Conservation (phyloP, 805 yeast species). For the Lipomyces yamadae region DNA sequence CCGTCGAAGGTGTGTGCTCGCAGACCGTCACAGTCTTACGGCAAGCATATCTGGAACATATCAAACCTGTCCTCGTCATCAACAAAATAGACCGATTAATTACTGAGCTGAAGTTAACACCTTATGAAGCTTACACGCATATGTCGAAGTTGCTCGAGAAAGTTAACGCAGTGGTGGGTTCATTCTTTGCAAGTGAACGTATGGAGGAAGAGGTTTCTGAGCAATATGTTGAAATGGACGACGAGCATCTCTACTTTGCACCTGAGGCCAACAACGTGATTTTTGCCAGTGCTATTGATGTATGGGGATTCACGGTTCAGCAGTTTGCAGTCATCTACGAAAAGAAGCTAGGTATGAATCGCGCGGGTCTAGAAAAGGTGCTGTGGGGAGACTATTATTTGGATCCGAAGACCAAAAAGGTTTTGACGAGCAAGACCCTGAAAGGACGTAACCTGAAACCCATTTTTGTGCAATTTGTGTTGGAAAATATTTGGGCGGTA, state of each 20-base stretch:
- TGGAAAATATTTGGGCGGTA: slow-evolving; percentile 91
- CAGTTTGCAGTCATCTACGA: slow-evolving; percentile 89
- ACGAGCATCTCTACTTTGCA: slow-evolving; percentile 79
- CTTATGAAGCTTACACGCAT: slow-evolving; percentile 85
- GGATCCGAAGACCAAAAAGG: slow-evolving; percentile 88
- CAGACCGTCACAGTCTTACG: slow-evolving; percentile 94
- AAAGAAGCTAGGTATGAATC: slow-evolving; percentile 80
- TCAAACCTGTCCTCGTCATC: slow-evolving; percentile 84
- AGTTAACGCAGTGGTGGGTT: slow-evolving; percentile 92
- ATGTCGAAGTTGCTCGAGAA: slow-evolving; percentile 81
- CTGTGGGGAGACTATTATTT: slow-evolving; percentile 93
- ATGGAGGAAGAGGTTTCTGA: slow-evolving; percentile 63
- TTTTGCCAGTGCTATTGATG: slow-evolving; percentile 90
- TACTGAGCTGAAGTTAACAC: slow-evolving; percentile 77
- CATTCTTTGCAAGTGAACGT: slow-evolving; percentile 89
- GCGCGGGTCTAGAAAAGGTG: slow-evolving; percentile 77
- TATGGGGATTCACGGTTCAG: slow-evolving; percentile 94
- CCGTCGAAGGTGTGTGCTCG: slow-evolving; percentile 97
- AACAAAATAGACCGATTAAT: slow-evolving; percentile 90
- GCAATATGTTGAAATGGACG: slow-evolving; percentile 70
- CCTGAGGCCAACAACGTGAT: slow-evolving; percentile 89
- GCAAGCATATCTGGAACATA: slow-evolving; percentile 92
- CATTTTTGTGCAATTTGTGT: slow-evolving; percentile 79
- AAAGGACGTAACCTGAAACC: slow-evolving; percentile 73
- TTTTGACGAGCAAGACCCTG: slow-evolving; percentile 63